phyloP scores from a whole-genome alignment of 2,329 filamentous ascomycete species.

The Coleophoma crateriformis region DNA sequence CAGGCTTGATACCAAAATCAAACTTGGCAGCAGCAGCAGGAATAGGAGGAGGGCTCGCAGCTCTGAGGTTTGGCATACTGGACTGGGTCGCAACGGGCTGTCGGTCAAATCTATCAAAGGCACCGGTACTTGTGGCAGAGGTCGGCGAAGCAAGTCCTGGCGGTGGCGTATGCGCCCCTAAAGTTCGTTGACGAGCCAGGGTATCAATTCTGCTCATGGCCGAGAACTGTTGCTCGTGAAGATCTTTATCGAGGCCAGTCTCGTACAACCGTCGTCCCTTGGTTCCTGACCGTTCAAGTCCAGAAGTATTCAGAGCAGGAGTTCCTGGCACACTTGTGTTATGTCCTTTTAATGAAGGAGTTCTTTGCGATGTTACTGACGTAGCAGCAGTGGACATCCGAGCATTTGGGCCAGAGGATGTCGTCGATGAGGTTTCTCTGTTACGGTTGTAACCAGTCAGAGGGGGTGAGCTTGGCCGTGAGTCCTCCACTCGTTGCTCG shows the following conservation, averaged over 20 bases:
- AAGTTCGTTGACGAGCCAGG: constrained; percentile 55
- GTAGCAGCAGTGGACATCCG: constrained; percentile 84
- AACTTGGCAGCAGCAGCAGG: constrained; percentile 31
- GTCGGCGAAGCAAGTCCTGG: constrained; percentile 18
- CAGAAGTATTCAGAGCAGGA: constrained; percentile 31
- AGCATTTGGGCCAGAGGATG: constrained; percentile 61
- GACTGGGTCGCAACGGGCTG: constrained; percentile 44
- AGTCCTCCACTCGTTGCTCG: constrained; percentile 28
- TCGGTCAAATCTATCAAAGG: constrained; percentile 44
- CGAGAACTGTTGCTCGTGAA: constrained; percentile 74
- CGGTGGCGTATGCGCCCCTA: constrained; percentile 21
- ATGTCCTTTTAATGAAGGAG: constrained; percentile 40
- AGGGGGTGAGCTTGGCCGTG: constrained; percentile 49
- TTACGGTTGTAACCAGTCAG: constrained; percentile 65
- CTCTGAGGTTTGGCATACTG: constrained; percentile 66
- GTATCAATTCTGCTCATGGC: constrained; percentile 76
- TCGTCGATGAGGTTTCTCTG: constrained; percentile 81
- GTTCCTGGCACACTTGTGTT: constrained; percentile 28
- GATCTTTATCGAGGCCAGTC: constrained; percentile 71
- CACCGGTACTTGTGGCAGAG: constrained; percentile 24
- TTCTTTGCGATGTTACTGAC: constrained; percentile 72
- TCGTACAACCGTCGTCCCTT: constrained; percentile 78
- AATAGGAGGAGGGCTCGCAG: constrained; percentile 36
- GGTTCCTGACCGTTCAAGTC: constrained; percentile 59
- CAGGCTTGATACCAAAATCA: constrained; percentile 27